Base-by-base conservation (phyloP, 2,329 filamentous ascomycete species). In the Pyricularia sp. region DNA sequence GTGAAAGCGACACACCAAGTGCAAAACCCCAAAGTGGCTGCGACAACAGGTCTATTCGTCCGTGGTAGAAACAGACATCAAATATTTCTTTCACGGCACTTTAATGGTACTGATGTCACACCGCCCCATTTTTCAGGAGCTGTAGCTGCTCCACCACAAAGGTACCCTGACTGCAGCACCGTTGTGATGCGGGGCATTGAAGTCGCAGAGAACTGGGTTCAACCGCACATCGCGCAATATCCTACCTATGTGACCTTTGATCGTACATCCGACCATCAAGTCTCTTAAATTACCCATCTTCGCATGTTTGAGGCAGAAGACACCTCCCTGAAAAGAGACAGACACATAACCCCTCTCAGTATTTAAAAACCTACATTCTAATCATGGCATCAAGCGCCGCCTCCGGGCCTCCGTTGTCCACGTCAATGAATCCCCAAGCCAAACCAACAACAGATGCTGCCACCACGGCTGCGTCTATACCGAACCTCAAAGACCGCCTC, bases 401-500 rank as follows among this genome's bases (percentile, higher is more conserved):
- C 42, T 50, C 42, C 20, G 42, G 42, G 42, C 42, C 17, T 50
- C 42, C 42, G 17, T 50, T 50, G 42, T 50, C 42, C 6, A 50
- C 42, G 42, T 50, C 42, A 50, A 50, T 6, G 42, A 50, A 50
- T 50, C 17, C 42, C 42, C 42, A 20, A 50, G 42, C 7, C 42
- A 50, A 50, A 4, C 42, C 42, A 50, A 20, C 42, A 50, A 50
- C 17, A 50, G 42, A n/a, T n/a, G 65, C 69, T 5, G 25, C 68
- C 63, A 68, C 70, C 25, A 72, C 68, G 1, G 72, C 70, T 5
- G 71, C 71, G 25, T 73, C 71, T 33, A 80, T 83, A 42, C 82
- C 84, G 20, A 81, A 84, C 73, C 79, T 87, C 31, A 86, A 83
- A 74, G 80, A 86, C 74, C 84, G 82, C 70, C 84, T 92, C 61